These are phyloP conservation scores for Sugiyamaella xylanicola DNA, from an alignment of 1,139 yeast genomes.

Conservation along the genomic window DNA sequence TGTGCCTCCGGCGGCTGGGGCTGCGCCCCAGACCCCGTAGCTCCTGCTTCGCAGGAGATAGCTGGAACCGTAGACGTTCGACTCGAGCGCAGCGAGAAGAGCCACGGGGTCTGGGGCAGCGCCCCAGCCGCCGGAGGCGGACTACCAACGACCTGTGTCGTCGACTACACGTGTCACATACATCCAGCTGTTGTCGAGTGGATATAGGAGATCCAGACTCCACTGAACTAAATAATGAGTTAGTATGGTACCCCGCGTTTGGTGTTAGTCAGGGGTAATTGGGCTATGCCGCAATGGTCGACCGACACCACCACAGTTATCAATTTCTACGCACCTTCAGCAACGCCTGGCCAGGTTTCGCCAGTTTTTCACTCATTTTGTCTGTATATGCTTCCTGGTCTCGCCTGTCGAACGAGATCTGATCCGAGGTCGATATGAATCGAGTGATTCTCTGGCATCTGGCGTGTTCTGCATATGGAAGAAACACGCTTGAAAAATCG, in stretches of 20 bases:
- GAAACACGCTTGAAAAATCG: neutral
- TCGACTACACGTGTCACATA: too few relatives aligned
- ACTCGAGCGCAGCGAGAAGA: neutral
- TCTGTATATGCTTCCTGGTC: neutral
- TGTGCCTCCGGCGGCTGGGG: conserved; percentile 13
- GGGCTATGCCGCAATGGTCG: too few relatives aligned
- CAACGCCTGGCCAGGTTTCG: conserved; percentile 20
- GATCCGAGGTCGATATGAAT: conserved; percentile 10
- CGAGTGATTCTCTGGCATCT: neutral
- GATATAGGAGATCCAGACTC: conserved; percentile 63
- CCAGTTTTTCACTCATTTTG: conserved; percentile 16
- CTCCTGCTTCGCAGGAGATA: neutral
- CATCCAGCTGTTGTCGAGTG: conserved; percentile 69
- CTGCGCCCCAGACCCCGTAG: conserved; percentile 7
- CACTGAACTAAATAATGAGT: conserved; percentile 46
- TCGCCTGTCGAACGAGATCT: neutral
- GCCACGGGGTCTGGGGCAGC: neutral
- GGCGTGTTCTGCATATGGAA: conserved; percentile 1
- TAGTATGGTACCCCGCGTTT: conserved; percentile 8
- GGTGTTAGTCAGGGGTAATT: conserved; percentile 4
- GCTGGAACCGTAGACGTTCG: too few relatives aligned
- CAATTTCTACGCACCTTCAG: too few relatives aligned
- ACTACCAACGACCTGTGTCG: too few relatives aligned
- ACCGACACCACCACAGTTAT: too few relatives aligned
- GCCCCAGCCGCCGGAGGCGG: too few relatives aligned